phyloP scores from a whole-genome alignment of 2,329 filamentous ascomycete genomes.

The Aspergillus floridensis region DNA sequence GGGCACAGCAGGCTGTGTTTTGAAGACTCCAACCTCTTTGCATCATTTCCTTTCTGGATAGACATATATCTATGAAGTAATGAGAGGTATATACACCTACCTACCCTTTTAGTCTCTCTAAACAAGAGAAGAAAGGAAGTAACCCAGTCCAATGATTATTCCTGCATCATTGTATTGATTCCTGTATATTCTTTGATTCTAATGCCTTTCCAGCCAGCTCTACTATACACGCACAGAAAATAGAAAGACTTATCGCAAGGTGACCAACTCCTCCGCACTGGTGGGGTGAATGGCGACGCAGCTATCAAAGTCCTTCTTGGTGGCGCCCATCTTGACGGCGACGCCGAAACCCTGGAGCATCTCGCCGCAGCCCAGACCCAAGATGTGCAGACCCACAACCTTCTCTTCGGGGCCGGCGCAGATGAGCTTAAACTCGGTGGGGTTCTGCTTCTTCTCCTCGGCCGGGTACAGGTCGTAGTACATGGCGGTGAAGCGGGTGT shows the following conservation, averaged over 20 bases:
- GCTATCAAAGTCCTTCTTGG: constrained; percentile 72
- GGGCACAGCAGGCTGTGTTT: not conserved
- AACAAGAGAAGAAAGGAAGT: too few relatives aligned
- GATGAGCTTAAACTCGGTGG: constrained; percentile 52
- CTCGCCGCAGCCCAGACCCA: constrained; percentile 53
- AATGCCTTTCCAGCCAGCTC: too few relatives aligned
- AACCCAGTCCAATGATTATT: not conserved
- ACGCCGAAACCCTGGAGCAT: constrained; percentile 76
- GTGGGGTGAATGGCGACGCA: constrained; percentile 76
- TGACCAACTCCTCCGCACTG: constrained; percentile 70
- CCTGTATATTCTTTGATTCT: too few relatives aligned
- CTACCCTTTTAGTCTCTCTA: too few relatives aligned
- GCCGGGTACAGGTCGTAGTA: constrained; percentile 47
- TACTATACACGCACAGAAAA: too few relatives aligned
- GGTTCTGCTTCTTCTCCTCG: constrained; percentile 50
- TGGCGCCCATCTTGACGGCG: constrained; percentile 76
- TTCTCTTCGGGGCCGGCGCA: constrained; percentile 50
- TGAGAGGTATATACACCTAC: too few relatives aligned
- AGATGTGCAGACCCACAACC: constrained; percentile 51
- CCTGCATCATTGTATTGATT: not conserved
- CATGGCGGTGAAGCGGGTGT: constrained; percentile 51
- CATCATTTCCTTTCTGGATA: not conserved
- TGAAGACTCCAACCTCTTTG: not conserved
- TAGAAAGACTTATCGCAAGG: constrained; percentile 45
- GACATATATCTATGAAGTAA: not conserved